Evolutionary conservation across 345 rosid genomes (phyloP).

Genomic region (Gossypium australe): DNA sequence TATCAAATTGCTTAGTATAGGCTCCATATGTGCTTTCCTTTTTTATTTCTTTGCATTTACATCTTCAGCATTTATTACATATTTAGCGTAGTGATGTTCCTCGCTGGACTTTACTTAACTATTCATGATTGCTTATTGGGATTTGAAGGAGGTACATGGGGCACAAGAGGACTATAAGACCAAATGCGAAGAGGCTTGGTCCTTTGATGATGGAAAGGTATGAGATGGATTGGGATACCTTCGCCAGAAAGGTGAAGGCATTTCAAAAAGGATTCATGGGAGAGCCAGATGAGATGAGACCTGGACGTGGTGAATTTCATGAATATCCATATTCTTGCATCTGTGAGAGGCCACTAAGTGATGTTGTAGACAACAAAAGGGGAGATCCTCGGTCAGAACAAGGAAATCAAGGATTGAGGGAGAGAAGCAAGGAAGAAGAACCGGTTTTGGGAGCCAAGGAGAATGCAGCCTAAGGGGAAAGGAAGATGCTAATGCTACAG

Average conservation of each 20-base stretch:
- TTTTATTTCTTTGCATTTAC: background rate
- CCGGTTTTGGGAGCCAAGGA: constrained; percentile 22
- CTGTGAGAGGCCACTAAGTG: constrained; percentile 52
- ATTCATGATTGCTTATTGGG: constrained; percentile 2
- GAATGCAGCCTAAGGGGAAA: constrained; percentile 2
- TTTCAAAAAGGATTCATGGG: constrained; percentile 97
- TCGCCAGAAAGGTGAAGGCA: constrained; percentile 74
- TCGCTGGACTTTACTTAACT: background rate
- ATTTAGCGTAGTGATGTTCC: background rate
- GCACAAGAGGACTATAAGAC: constrained; percentile 92
- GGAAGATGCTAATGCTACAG: background rate
- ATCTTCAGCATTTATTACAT: background rate
- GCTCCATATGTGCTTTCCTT: background rate
- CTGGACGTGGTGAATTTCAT: constrained; percentile 84
- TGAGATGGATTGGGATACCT: constrained; percentile 77
- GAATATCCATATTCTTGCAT: constrained; percentile 83
- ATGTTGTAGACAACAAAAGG: constrained; percentile 23
- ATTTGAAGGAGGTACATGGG: constrained; percentile 84
- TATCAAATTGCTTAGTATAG: background rate
- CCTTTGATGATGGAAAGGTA: constrained; percentile 61
- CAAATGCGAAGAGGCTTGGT: constrained; percentile 88
- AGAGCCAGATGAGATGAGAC: constrained; percentile 84
- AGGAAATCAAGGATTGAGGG: constrained; percentile 28
- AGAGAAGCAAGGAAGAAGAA: constrained; percentile 10
- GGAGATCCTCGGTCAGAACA: constrained; percentile 5